Evolutionary conservation across 1,284 basidiomycete species (phyloP).

Genomic region (Anthracocystis walkeri): DNA sequence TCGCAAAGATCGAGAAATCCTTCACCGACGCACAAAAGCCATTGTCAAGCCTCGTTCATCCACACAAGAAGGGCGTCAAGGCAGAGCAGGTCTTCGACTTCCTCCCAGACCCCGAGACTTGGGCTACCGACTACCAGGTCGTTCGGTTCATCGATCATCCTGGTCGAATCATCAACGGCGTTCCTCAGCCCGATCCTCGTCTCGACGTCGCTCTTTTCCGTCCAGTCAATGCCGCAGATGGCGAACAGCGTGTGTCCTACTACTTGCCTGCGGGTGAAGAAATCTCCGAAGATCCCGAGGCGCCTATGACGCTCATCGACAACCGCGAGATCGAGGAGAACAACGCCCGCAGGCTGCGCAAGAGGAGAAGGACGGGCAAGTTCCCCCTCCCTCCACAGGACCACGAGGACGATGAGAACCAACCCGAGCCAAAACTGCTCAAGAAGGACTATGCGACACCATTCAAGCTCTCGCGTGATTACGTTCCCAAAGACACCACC

Average conservation of each 20-base stretch:
- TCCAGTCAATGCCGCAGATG: slow-evolving; percentile 54
- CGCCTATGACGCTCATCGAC: slow-evolving; percentile 37
- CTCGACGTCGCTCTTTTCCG: slow-evolving; percentile 61
- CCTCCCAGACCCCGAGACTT: slow-evolving; percentile 67
- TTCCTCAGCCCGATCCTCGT: slow-evolving; percentile 55
- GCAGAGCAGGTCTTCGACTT: slow-evolving; percentile 64
- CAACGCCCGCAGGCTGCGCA: slow-evolving; percentile 54
- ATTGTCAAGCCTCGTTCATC: slow-evolving; percentile 55
- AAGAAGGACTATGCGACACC: slow-evolving; percentile 55
- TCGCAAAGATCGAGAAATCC: slow-evolving; percentile 62
- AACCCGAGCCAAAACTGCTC: slow-evolving; percentile 25
- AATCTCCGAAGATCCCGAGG: slow-evolving; percentile 47
- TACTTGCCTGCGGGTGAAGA: slow-evolving; percentile 62
- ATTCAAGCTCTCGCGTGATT: slow-evolving; percentile 59
- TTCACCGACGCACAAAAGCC: slow-evolving; percentile 60
- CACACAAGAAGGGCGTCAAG: slow-evolving; percentile 62
- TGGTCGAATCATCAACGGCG: slow-evolving; percentile 54
- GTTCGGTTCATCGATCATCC: slow-evolving; percentile 66
- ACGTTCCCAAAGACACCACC: slow-evolving; percentile 56
- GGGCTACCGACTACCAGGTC: slow-evolving; percentile 65
- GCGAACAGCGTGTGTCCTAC: slow-evolving; percentile 63
- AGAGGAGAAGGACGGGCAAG: slow-evolving; percentile 59
- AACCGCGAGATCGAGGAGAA: slow-evolving; percentile 45
- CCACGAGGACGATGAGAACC: slow-evolving; percentile 18
- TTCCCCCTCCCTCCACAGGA: slow-evolving; percentile 42